phyloP scores from a whole-genome alignment of 2,329 filamentous ascomycete species.

The Claviceps pazoutovae region DNA sequence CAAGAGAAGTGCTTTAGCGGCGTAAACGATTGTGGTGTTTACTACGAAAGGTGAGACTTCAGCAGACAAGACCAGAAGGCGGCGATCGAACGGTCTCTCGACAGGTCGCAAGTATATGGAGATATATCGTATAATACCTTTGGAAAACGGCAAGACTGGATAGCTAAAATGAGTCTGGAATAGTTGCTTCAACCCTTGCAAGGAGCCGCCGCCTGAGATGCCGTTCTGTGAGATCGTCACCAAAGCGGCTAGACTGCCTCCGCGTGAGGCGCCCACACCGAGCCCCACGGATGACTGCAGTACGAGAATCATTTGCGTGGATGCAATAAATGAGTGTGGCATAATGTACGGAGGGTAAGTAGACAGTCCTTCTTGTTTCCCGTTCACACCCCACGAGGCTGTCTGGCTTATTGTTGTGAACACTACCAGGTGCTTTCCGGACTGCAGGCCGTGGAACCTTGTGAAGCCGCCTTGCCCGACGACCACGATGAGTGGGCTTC shows the following conservation, averaged over 20 bases:
- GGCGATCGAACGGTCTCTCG: too few relatives aligned
- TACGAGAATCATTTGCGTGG: conserved; percentile 13
- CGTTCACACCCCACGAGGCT: neutral
- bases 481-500: neutral
- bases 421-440: conserved; percentile 11
- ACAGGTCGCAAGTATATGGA: too few relatives aligned
- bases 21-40: neutral
- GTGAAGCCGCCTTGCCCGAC: conserved; percentile 9
- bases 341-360: conserved; percentile 13
- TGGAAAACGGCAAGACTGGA: neutral
- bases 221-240: neutral
- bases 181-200: neutral
- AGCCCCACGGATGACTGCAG: conserved; percentile 10
- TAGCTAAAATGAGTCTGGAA: neutral
- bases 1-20: neutral
- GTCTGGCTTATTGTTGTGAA: neutral
- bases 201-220: neutral
- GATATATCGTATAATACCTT: too few relatives aligned
- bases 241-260: neutral
- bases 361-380: neutral
- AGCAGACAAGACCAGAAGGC: too few relatives aligned
- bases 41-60: neutral
- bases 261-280: neutral
- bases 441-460: conserved; percentile 10
- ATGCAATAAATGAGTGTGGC: conserved; percentile 13